phyloP scores from a whole-genome alignment of 176 grass and related monocot genomes.

The Bolboschoenus planiculmis region DNA sequence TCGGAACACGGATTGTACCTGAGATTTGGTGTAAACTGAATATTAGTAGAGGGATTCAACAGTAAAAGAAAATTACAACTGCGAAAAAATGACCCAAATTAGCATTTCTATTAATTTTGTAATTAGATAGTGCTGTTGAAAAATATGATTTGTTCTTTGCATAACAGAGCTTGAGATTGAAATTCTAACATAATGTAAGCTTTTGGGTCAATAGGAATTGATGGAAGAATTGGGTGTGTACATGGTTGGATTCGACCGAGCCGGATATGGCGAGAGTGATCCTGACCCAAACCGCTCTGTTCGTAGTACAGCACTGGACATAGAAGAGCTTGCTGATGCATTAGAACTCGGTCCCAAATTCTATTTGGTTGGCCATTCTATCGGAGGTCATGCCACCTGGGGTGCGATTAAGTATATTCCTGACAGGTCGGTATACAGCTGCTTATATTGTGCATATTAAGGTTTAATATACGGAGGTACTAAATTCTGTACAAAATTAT shows the following conservation, averaged over 20 bases:
- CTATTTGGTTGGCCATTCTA: conserved; percentile 53
- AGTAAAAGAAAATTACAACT: neutral
- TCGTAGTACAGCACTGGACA: conserved; percentile 39
- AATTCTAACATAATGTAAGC: too few relatives aligned
- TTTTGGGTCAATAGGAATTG: conserved; percentile 33
- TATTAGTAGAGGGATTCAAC: neutral
- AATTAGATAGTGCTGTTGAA: neutral
- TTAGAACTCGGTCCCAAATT: conserved; percentile 52
- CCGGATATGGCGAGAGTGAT: conserved; percentile 60
- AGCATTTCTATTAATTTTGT: neutral
- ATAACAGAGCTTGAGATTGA: neutral
- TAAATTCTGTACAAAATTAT: neutral
- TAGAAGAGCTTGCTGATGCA: conserved; percentile 53
- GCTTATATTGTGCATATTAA: neutral
- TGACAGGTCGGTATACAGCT: conserved; percentile 20
- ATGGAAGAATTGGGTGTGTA: conserved; percentile 60
- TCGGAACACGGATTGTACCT: neutral
- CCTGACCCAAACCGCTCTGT: conserved; percentile 53
- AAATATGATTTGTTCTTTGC: neutral
- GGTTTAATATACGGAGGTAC: neutral
- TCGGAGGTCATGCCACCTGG: conserved; percentile 69
- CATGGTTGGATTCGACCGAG: conserved; percentile 72
- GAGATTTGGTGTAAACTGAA: neutral
- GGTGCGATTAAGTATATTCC: conserved; percentile 71
- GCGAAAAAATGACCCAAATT: neutral